A percentile compares a stretch with the other conserved stretches of the same genome.
Evolutionary conservation across 225 moss, liverwort and hornwort species (phyloP).

Genomic region (Marchantia paleacea): DNA sequence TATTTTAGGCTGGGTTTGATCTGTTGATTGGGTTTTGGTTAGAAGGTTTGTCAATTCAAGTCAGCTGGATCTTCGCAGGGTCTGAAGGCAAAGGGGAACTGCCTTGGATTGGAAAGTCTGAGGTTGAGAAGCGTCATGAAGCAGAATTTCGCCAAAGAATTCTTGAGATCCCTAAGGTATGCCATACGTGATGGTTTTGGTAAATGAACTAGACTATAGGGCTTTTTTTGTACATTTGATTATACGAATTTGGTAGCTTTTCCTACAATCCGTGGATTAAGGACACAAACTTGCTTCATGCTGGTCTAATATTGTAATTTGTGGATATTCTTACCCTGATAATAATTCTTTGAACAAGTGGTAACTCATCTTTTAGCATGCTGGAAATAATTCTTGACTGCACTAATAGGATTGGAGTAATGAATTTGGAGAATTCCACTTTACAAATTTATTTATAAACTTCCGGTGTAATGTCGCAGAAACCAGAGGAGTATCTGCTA

Average conservation of each 20-base stretch:
- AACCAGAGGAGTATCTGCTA: slow-evolving; percentile 62
- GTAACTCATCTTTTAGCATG: too few relatives aligned
- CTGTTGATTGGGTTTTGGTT: neutral
- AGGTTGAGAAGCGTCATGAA: slow-evolving; percentile 59
- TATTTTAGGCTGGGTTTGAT: neutral
- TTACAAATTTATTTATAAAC: neutral
- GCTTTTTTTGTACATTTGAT: neutral
- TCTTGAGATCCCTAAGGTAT: slow-evolving; percentile 66
- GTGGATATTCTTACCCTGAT: neutral
- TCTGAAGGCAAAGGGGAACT: slow-evolving; percentile 45
- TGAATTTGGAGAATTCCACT: neutral
- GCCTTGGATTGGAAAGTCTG: slow-evolving; percentile 60
- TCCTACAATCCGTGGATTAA: neutral
- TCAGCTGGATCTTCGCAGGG: slow-evolving; percentile 30
- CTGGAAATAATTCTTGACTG: too few relatives aligned
- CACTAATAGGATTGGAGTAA: too few relatives aligned
- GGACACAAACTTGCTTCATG: neutral
- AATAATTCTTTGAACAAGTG: too few relatives aligned
- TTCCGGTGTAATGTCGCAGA: slow-evolving; percentile 10
- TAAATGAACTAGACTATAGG: neutral
- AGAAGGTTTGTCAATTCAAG: too few relatives aligned
- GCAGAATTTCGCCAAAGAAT: slow-evolving; percentile 70
- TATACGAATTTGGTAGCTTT: neutral
- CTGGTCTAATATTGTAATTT: neutral
- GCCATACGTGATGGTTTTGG: neutral